phyloP scores from a whole-genome alignment of 2,329 filamentous ascomycete species.

The Penicillium sp. region DNA sequence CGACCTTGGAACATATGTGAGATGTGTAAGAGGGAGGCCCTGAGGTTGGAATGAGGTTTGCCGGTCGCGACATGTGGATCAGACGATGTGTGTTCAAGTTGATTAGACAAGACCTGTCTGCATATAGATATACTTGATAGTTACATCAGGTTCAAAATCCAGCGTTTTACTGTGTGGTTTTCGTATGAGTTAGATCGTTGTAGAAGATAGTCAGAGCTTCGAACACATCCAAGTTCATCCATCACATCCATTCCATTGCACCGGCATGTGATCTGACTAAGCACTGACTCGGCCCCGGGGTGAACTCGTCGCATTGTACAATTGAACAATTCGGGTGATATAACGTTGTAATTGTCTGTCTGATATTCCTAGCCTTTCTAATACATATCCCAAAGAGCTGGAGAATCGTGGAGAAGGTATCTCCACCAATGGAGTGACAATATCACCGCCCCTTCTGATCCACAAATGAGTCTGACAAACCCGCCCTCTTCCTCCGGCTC shows the following conservation, averaged over 20 bases:
- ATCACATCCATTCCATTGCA: not conserved
- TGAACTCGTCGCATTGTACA: constrained; percentile 4
- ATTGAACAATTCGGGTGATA: not conserved
- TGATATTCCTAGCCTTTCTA: not conserved
- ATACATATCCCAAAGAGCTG: not conserved
- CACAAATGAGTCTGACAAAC: constrained; percentile 45
- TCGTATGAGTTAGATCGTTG: not conserved
- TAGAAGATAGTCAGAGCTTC: not conserved
- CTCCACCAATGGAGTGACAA: constrained; percentile 12
- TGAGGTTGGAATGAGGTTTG: not conserved
- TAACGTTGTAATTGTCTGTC: not conserved
- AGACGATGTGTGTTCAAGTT: not conserved
- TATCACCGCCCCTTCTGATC: constrained; percentile 1
- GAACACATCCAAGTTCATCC: not conserved
- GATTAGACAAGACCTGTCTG: not conserved
- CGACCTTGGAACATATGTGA: not conserved
- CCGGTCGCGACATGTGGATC: not conserved
- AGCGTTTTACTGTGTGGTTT: not conserved
- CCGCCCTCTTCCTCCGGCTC: constrained; percentile 43
- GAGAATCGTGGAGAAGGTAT: not conserved
- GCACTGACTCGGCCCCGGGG: not conserved
- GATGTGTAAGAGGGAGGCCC: not conserved
- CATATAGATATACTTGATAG: not conserved
- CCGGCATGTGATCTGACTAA: constrained; percentile 9
- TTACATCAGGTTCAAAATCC: too few species aligned